Conservation (phyloP, 805 yeast species). For the Ogataea chonburiensis region DNA sequence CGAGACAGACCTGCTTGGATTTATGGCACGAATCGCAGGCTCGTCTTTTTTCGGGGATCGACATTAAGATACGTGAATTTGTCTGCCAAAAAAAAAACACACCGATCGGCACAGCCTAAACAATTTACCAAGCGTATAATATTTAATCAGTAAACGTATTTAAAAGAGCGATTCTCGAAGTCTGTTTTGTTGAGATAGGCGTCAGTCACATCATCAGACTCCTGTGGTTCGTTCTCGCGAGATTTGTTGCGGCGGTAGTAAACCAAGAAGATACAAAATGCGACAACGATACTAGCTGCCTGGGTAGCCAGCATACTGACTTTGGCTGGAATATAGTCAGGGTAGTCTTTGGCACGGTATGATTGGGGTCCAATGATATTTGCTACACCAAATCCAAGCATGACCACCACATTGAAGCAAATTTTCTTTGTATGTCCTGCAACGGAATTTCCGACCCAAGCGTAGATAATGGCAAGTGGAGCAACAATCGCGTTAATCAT, state of each 20-base stretch:
- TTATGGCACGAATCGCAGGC: slow-evolving; percentile 33
- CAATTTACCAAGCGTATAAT: no score
- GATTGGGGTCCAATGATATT: slow-evolving; percentile 48
- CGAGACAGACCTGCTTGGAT: slow-evolving; percentile 28
- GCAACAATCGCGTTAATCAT: slow-evolving; percentile 28
- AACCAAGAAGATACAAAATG: slow-evolving; percentile 24
- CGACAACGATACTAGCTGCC: slow-evolving; percentile 13
- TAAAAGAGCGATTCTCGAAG: slow-evolving; percentile 48
- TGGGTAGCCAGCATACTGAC: slow-evolving; percentile 34
- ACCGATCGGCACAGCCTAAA: no score
- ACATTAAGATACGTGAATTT: slow-evolving; percentile 4
- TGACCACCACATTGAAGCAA: slow-evolving; percentile 43
- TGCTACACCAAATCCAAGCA: slow-evolving; percentile 47
- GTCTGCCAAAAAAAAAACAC: no score
- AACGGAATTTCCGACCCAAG: slow-evolving; percentile 59
- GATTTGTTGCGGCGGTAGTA: slow-evolving; percentile 38
- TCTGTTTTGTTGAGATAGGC: slow-evolving; percentile 48
- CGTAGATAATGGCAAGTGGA: slow-evolving; percentile 48
- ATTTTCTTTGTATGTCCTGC: slow-evolving; percentile 60
- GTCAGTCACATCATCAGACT: slow-evolving; percentile 19
- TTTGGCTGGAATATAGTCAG: slow-evolving; percentile 41
- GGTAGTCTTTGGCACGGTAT: slow-evolving; percentile 43
- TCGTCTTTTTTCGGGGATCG: slow-evolving; percentile 9
- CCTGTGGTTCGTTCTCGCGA: slow-evolving; percentile 32
- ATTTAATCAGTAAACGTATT: slow-evolving; percentile 48